phyloP scores from a whole-genome alignment of 2,329 filamentous ascomycete genomes.

The Botrytis hyacinthi region DNA sequence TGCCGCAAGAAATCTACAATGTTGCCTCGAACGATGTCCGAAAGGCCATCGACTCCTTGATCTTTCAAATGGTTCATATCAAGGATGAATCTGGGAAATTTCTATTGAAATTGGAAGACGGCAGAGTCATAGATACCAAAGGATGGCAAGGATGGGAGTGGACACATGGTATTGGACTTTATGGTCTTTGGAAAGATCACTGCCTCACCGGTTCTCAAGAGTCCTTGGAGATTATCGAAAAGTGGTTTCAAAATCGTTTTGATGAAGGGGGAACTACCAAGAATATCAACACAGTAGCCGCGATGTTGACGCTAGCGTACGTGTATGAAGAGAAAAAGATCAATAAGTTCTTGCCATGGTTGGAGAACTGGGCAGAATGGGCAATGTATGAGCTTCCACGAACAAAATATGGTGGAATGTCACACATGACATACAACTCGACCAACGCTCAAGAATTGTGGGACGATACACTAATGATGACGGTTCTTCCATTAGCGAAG shows the following conservation, averaged over 20 bases:
- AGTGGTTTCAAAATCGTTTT: conserved; percentile 69
- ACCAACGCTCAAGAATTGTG: conserved; percentile 74
- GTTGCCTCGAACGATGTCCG: conserved; percentile 50
- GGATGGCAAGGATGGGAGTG: conserved; percentile 83
- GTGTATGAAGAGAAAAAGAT: conserved; percentile 75
- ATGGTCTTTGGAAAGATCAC: conserved; percentile 81
- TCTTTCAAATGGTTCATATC: conserved; percentile 74
- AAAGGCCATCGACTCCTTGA: conserved; percentile 60
- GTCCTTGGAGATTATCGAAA: conserved; percentile 64
- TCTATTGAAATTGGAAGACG: conserved; percentile 67
- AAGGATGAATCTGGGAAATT: conserved; percentile 73
- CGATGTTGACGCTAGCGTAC: conserved; percentile 71
- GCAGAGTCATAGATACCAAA: conserved; percentile 68
- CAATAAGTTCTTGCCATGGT: conserved; percentile 68
- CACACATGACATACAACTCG: conserved; percentile 49
- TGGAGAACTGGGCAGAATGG: conserved; percentile 81
- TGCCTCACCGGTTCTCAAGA: conserved; percentile 62
- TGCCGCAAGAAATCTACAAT: conserved; percentile 38
- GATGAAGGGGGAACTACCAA: conserved; percentile 61
- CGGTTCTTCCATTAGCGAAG: conserved; percentile 75
- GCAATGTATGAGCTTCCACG: conserved; percentile 72
- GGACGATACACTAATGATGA: conserved; percentile 90
- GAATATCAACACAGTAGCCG: conserved; percentile 79
- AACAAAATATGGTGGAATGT: conserved; percentile 60
- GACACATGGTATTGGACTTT: conserved; percentile 77